Conservation (phyloP, 2,329 filamentous ascomycete species). For the Calonectria montana region DNA sequence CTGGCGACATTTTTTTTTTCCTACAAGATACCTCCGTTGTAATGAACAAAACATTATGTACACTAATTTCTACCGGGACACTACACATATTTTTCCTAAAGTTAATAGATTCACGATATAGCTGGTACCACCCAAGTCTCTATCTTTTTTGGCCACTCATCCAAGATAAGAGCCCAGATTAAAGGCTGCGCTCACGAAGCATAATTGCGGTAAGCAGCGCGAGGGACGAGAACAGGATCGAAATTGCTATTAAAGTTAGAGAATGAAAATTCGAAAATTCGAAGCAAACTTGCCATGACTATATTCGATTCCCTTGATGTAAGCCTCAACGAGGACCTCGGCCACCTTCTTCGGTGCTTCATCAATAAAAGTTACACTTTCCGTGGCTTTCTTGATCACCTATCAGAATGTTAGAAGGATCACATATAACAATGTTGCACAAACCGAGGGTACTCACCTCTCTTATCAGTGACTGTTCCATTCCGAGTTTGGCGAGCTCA, state of each 20-base stretch:
- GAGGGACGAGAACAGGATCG: conserved; percentile 16
- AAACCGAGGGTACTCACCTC: conserved; percentile 18
- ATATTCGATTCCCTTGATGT: conserved; percentile 33
- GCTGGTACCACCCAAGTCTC: not conserved
- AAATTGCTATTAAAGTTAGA: conserved; percentile 7
- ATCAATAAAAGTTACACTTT: conserved; percentile 33
- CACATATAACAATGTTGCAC: not conserved
- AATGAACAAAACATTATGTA: not conserved
- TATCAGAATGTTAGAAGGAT: not conserved
- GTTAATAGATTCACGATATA: not conserved
- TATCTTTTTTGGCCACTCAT: not conserved
- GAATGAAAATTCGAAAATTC: not conserved
- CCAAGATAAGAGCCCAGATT: not conserved
- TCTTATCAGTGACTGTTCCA: conserved; percentile 11
- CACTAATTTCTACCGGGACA: not conserved
- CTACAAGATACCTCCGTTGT: not conserved
- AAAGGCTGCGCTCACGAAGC: conserved; percentile 6
- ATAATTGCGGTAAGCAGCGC: not conserved
- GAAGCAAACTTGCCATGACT: conserved; percentile 26
- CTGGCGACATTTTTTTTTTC: not conserved
- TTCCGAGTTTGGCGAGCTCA: conserved; percentile 22
- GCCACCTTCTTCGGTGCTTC: conserved; percentile 27
- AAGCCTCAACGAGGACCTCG: conserved; percentile 21
- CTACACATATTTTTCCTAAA: not conserved
- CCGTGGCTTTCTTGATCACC: conserved; percentile 31